Conservation (phyloP, 1,139 yeast species). For the Blastobotrys buckinghamii region DNA sequence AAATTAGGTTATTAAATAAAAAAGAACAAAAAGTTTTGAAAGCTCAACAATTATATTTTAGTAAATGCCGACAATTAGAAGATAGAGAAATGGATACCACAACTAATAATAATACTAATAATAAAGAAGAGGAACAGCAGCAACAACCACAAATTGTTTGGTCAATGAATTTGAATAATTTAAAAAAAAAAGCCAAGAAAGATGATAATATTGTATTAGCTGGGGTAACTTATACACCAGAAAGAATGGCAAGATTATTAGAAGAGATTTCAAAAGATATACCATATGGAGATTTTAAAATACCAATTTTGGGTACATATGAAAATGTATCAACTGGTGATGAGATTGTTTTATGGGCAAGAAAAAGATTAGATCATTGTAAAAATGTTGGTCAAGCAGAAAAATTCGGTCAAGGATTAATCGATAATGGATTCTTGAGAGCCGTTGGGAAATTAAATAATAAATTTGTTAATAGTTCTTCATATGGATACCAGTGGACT, state of each 20-base stretch:
- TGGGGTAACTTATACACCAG: slow-evolving; percentile 18
- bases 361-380: slow-evolving; percentile 34
- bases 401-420: slow-evolving; percentile 64
- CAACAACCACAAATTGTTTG: background rate
- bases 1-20: slow-evolving; percentile 45
- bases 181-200: background rate
- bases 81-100: slow-evolving; percentile 33
- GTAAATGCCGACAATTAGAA: slow-evolving; percentile 66
- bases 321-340: slow-evolving; percentile 56
- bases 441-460: slow-evolving; percentile 47
- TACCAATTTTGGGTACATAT: slow-evolving; percentile 57
- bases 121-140: too few relatives aligned
- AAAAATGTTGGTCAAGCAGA: slow-evolving; percentile 58
- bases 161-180: background rate
- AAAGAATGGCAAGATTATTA: slow-evolving; percentile 33
- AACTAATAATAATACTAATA: too few relatives aligned
- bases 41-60: slow-evolving; percentile 59
- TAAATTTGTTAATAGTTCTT: slow-evolving; percentile 63
- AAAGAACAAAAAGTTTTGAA: slow-evolving; percentile 45
- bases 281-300: slow-evolving; percentile 40
- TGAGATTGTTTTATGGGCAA: slow-evolving; percentile 51
- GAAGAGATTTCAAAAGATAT: slow-evolving; percentile 36
- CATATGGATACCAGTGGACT: slow-evolving; percentile 72
- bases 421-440: slow-evolving; percentile 55
- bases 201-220: slow-evolving; percentile 29